Conservation (phyloP, 2,329 filamentous ascomycete genomes). For the Diaporthe vaccinii region DNA sequence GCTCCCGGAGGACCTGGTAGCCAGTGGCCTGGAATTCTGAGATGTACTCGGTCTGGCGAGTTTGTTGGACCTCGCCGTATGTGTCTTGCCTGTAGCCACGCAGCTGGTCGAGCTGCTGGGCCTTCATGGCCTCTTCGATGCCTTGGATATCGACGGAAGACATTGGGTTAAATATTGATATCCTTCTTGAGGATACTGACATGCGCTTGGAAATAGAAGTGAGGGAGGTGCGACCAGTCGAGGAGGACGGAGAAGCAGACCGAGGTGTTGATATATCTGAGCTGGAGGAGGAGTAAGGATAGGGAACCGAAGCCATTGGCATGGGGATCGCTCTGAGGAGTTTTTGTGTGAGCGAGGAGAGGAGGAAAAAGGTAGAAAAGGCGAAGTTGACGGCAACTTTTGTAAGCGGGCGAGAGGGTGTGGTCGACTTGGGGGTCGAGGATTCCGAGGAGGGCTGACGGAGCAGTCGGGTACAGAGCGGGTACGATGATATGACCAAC, state of each 20-base stretch:
- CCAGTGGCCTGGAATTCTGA: constrained; percentile 62
- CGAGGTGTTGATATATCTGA: constrained; percentile 68
- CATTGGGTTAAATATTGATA: constrained; percentile 68
- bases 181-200: constrained; percentile 64
- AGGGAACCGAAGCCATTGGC: constrained; percentile 60
- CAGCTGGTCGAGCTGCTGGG: constrained; percentile 71
- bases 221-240: constrained; percentile 63
- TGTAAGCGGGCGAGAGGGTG: constrained; percentile 29
- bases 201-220: constrained; percentile 66
- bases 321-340: constrained; percentile 45
- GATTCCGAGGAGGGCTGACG: constrained; percentile 33
- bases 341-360: constrained; percentile 42
- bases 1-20: constrained; percentile 73
- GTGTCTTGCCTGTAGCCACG: constrained; percentile 71
- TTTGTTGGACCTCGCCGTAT: constrained; percentile 69
- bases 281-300: constrained; percentile 60
- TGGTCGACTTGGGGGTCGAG: constrained; percentile 20
- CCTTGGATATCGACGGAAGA: constrained; percentile 68
- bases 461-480: constrained; percentile 33
- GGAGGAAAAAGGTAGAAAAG: constrained; percentile 34
- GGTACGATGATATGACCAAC: constrained; percentile 35
- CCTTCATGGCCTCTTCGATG: constrained; percentile 72
- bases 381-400: constrained; percentile 33
- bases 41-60: constrained; percentile 66
- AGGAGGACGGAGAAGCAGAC: constrained; percentile 65